Evolutionary conservation across 2,329 filamentous ascomycete genomes (phyloP), one percentile per base, ranked within the genome.

Genomic region (Cadophora gregata): DNA sequence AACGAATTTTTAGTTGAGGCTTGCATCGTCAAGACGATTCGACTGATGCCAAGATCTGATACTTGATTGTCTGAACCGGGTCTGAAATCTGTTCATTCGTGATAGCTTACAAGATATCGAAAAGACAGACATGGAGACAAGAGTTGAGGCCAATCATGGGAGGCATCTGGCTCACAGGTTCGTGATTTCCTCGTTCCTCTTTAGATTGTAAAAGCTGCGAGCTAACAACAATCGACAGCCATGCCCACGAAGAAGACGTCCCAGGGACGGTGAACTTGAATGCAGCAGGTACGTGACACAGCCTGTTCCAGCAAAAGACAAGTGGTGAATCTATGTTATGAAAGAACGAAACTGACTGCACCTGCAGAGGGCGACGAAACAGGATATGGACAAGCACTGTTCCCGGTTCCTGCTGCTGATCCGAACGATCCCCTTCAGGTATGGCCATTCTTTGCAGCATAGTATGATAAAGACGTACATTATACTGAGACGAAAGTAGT

Each of bases 361-460:
- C 24, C 4, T 24, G 64, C 65, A 80, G 85, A 87, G 77, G 86
- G 85, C 55, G 85, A 88, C 71, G 85, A 88, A 70, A 85, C 85
- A 0, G 85, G 79, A 0, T 85, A 86, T 66, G 86, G 86, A 25
- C 86, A 88, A 74, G 86, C 86, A 2, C 79, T 88, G 3, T 88
- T 84, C 70, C 86, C 86, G 1, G 86, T 88, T 0, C 86, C 86
- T 1, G 84, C 85, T 1, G 82, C 86, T 63, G 86, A 88, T 70
- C 86, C 86, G 0, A 88, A 88, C 67, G 86, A 88, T 73, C 86
- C 86, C 8, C 79, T 88, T 10, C 83, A 83, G 74, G 80, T 82
- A 76, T 58, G 72, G 64, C 29, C 31, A 64, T 10, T 12, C n/a
- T n/a, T n/a, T n/a, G n/a, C n/a, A n/a, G n/a, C 14, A 12, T 31